Evolutionary conservation across 2,329 filamentous ascomycete genomes (phyloP).

Genomic region (Pyricularia pennisetigena): DNA sequence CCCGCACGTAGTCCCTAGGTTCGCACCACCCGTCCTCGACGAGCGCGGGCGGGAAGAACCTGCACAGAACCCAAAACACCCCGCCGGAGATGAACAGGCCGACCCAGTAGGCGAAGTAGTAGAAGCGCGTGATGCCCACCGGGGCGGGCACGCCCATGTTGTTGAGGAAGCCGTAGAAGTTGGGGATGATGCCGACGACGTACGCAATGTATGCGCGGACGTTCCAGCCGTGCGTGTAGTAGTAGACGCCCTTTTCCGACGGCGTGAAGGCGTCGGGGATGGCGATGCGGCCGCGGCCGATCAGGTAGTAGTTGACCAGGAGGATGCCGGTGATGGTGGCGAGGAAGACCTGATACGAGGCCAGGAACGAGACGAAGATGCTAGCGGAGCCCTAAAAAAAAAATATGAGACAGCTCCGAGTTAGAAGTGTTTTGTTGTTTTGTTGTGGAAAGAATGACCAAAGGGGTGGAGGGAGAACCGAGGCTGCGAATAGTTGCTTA

Average conservation of each 20-base stretch:
- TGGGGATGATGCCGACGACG: conserved; percentile 24
- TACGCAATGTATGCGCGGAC: conserved; percentile 13
- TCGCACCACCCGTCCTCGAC: conserved; percentile 11
- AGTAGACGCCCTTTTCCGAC: conserved; percentile 7
- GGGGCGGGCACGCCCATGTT: conserved; percentile 27
- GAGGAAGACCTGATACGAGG: conserved; percentile 31
- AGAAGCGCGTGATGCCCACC: conserved; percentile 30
- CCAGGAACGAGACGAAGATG: conserved; percentile 28
- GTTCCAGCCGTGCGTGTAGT: conserved; percentile 11
- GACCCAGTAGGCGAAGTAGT: conserved; percentile 46
- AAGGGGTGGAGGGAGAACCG: neutral
- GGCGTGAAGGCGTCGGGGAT: conserved; percentile 21
- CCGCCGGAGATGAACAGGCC: conserved; percentile 33
- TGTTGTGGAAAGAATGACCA: neutral
- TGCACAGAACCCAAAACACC: conserved; percentile 12
- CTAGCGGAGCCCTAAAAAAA: conserved; percentile 16
- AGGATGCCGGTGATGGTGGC: conserved; percentile 29
- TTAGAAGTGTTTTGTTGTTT: neutral
- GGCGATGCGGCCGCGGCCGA: conserved; percentile 22
- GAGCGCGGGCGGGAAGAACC: conserved; percentile 11
- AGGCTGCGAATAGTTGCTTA: conserved; percentile 3
- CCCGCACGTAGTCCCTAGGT: conserved; percentile 6
- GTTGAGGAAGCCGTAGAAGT: conserved; percentile 30
- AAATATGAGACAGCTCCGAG: neutral
- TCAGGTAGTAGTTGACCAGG: conserved; percentile 30